Base-by-base conservation (phyloP, 2,329 filamentous ascomycete genomes). In the Teratosphaeria pseudoeucalypti region DNA sequence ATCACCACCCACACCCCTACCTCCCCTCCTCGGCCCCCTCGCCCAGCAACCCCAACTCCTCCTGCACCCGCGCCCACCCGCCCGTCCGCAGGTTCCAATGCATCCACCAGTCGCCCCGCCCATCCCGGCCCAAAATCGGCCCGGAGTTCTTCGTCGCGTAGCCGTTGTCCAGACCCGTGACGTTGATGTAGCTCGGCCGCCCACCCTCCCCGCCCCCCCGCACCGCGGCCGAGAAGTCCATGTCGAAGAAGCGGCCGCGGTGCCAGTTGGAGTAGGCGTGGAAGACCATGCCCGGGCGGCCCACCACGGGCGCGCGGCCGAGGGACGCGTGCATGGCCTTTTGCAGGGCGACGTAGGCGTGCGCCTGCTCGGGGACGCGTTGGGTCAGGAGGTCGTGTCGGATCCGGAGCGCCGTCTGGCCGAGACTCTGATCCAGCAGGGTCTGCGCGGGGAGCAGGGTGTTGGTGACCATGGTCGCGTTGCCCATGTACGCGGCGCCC, bases 151-250 rank as follows among this genome's bases (percentile, higher is more conserved):
- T 57, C 23, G 54, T 29, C n/a, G 32, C 27, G 27, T 57, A 58
- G 3, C 60, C 59, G 10, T 61, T 54, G n/a, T 59, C 47, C 29
- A 55, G 27, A 7, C 56, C 60, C 11, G 56, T 60, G 9, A 53
- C 3, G 29, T 55, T 43, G 37, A 65, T 55, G 10, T 58, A 58
- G 2, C 58, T 59, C 16, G 63, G 60, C n/a, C 19, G 39, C 12
- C 62, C 63, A 10, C 61, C 32, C 12, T 49, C 52, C 12, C 59
- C 59, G 6, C 37, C 19, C 16, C 37, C 26, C 12, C 56, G 32
- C 14, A 65, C 63, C 39, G 63, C 62, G 54, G 56, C 32, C 12
- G 58, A 60, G 53, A 63, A 65, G 19, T 65, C 62, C 11, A 63
- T 26, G 3, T 63, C 55, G 34, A 55, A 62, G 27, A 63, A 58